phyloP scores from a whole-genome alignment of 768 basidiomycete genomes.

The Mycena sanguinolenta region DNA sequence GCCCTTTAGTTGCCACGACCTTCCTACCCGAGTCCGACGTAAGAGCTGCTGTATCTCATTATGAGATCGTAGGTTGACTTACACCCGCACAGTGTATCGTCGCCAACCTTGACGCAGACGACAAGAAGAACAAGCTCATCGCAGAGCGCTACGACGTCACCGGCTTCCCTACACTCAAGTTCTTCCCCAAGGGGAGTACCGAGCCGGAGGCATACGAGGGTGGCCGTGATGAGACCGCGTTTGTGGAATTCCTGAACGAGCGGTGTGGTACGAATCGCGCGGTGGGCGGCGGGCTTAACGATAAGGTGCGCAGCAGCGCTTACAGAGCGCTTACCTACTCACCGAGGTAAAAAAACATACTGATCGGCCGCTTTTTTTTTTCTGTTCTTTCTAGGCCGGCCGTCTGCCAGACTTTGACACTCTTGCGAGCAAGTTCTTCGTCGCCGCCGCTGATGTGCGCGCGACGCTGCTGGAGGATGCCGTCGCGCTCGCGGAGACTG shows the following conservation, averaged over 20 bases:
- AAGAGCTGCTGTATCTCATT: constrained; percentile 40
- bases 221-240: constrained; percentile 78
- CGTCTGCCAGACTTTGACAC: constrained; percentile 82
- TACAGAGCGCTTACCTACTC: constrained; percentile 17
- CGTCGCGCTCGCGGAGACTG: constrained; percentile 59
- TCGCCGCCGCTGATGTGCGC: constrained; percentile 67
- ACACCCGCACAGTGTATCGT: constrained; percentile 75
- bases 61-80: constrained; percentile 27
- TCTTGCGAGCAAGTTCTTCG: constrained; percentile 82
- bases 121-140: constrained; percentile 79
- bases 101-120: constrained; percentile 93
- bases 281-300: constrained; percentile 84
- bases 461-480: constrained; percentile 78
- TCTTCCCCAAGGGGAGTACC: constrained; percentile 84
- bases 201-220: constrained; percentile 77
- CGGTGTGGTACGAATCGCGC: constrained; percentile 89
- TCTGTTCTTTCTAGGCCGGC: constrained; percentile 86
- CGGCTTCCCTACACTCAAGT: constrained; percentile 95
- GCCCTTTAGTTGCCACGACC: constrained; percentile 73
- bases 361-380: too few species aligned
- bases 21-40: constrained; percentile 87
- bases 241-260: constrained; percentile 86
- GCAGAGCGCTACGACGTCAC: constrained; percentile 78
- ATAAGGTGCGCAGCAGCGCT: constrained; percentile 61
- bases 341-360: background rate